phyloP scores from a whole-genome alignment of 768 basidiomycete genomes.

The Zangia roseola region DNA sequence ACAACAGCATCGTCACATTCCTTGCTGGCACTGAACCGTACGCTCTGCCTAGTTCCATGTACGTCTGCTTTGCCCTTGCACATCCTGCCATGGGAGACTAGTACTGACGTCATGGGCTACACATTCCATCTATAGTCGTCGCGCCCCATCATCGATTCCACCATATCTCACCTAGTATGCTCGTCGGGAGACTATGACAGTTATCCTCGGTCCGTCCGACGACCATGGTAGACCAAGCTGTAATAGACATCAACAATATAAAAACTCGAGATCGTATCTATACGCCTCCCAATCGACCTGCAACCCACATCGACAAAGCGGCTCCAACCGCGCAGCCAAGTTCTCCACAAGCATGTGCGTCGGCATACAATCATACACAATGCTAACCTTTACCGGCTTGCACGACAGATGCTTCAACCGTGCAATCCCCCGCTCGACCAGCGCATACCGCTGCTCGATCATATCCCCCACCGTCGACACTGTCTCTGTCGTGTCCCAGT shows the following conservation, averaged over 20 bases:
- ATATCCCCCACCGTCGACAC: conserved; percentile 24
- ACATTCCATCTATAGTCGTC: no score
- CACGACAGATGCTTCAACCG: conserved; percentile 20
- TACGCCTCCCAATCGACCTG: conserved; percentile 23
- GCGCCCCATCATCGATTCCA: no score
- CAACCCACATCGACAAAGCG: conserved; percentile 18
- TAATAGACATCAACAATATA: conserved; percentile 16
- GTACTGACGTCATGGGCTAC: no score
- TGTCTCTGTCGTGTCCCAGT: conserved; percentile 28
- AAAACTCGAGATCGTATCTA: conserved; percentile 20
- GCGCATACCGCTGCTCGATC: conserved; percentile 22
- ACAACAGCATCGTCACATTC: no score
- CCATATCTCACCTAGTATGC: no score
- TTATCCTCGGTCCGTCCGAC: no score
- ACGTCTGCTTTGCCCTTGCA: no score
- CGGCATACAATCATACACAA: conserved; percentile 17
- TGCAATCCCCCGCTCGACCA: conserved; percentile 10
- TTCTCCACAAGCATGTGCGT: conserved; percentile 13
- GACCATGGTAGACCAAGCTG: no score
- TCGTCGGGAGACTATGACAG: no score
- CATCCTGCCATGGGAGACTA: no score
- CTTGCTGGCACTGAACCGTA: no score
- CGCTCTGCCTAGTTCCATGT: no score
- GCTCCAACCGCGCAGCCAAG: conserved; percentile 17
- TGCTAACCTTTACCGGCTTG: conserved; percentile 15